Percentiles rank a stretch among this genome's conserved stretches.
Evolutionary conservation across 1,139 yeast species (phyloP).

Genomic region (Geotrichum siamense): DNA sequence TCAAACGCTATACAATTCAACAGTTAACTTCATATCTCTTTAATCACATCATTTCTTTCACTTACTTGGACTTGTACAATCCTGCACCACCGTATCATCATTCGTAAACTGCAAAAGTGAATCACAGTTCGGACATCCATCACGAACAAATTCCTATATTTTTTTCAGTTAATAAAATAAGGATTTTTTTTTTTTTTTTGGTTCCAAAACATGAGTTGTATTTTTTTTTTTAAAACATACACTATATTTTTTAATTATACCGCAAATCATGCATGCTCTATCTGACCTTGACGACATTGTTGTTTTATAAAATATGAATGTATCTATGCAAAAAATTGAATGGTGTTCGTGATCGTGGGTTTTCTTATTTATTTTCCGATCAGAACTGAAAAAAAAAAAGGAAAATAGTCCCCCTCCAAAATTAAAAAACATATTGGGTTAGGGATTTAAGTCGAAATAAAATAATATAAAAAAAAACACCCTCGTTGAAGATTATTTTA

Average conservation of each 20-base stretch:
- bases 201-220: too few relatives aligned
- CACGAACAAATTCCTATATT: conserved; percentile 58
- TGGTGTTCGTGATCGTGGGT: too few relatives aligned
- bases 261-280: conserved; percentile 97
- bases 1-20: conserved; percentile 53
- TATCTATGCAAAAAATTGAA: not conserved
- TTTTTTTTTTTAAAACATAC: conserved; percentile 29
- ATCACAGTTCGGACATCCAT: conserved; percentile 98
- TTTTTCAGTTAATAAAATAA: too few relatives aligned
- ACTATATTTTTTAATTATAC: conserved; percentile 71
- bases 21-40: too few relatives aligned
- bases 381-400: not conserved
- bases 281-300: conserved; percentile 59
- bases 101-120: conserved; percentile 71
- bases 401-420: too few relatives aligned
- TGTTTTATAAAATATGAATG: not conserved
- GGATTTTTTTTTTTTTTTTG: too few relatives aligned
- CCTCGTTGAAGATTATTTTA: too few relatives aligned
- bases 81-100: conserved; percentile 78
- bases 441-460: too few relatives aligned
- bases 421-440: too few relatives aligned
- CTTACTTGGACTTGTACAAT: conserved; percentile 81
- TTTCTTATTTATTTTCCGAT: too few relatives aligned
- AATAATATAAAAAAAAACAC: too few relatives aligned
- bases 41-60: too few relatives aligned